phyloP scores from a whole-genome alignment of 164 flowering plant species.

The Paratinospora sagittata region DNA sequence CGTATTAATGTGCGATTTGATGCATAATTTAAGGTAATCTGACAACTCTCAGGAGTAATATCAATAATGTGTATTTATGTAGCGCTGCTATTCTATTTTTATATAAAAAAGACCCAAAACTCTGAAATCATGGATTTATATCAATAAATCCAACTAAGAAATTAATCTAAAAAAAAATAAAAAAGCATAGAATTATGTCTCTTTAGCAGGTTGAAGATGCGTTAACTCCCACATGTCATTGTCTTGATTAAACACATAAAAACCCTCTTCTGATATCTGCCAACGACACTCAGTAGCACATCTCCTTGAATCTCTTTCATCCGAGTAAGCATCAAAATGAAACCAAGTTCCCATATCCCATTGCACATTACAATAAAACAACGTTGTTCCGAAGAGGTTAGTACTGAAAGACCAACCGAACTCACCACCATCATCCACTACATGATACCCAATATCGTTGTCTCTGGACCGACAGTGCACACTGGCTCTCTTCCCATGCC shows the following conservation, averaged over 20 bases:
- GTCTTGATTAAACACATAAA: slow-evolving; percentile 10
- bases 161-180: too few relatives aligned
- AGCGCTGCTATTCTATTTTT: too few relatives aligned
- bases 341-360: slow-evolving; percentile 13
- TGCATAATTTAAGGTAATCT: too few relatives aligned
- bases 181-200: too few relatives aligned
- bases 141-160: too few relatives aligned
- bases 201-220: not conserved
- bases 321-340: slow-evolving; percentile 20
- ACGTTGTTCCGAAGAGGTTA: slow-evolving; percentile 19
- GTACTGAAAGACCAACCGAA: slow-evolving; percentile 16
- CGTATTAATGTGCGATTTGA: too few relatives aligned
- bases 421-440: slow-evolving; percentile 3
- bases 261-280: slow-evolving; percentile 14
- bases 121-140: too few relatives aligned
- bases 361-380: slow-evolving; percentile 21
- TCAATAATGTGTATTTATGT: too few relatives aligned
- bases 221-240: slow-evolving; percentile 10
- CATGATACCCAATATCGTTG: slow-evolving; percentile 19
- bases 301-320: not conserved
- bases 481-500: slow-evolving; percentile 11
- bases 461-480: slow-evolving; percentile 22
- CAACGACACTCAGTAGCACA: slow-evolving; percentile 18
- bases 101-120: too few relatives aligned
- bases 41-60: too few relatives aligned